Evolutionary conservation across 2,329 filamentous ascomycete species (phyloP), one percentile per base, ranked within the genome.

Genomic region (Chaetomiaceae sp.): DNA sequence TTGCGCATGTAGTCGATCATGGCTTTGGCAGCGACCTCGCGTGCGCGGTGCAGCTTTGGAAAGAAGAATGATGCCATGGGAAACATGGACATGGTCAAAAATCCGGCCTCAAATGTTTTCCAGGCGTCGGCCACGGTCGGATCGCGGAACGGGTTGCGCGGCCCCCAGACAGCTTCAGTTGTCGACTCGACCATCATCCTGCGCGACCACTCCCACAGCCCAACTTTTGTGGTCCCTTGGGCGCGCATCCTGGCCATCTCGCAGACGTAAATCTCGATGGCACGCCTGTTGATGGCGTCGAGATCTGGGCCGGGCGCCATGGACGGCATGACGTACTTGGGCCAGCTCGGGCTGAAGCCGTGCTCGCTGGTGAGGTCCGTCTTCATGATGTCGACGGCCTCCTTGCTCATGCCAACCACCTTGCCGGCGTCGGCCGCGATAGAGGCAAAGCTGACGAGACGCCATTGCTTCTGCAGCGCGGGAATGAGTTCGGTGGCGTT

Each of bases 401-500:
- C 38, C 34, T 58, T 58, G 50, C 58, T 62, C 47, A 60, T 54
- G 5, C 60, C 60, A 2, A 60, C 48, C 7, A 52, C 11, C 6
- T 9, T 17, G 12, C 53, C 56, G 3, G 57, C 53, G 17, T 48
- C 54, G 11, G 58, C 58, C 2, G 54, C 41, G 33, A 61, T 49
- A 1, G 56, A 41, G 4, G 56, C 57, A 20, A 62, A 61, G 46
- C 56, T 60, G 43, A 61, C 26, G 6, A 41, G 47, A 7, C 56
- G 56, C 56, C 56, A 62, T 43, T 60, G 58, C 22, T 54, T 58
- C 29, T 61, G 56, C 3, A 60, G 4, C 1, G 19, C 26, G 2
- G 58, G 56, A 18, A 63, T 58, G 19, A 60, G 51, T 10, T 57
- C 47, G 1, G 53, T 56, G 1, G 54, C 46, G 35, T 60, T 60